A percentile compares a stretch with the other conserved stretches of the same genome.
Conservation (phyloP, 2,329 filamentous ascomycete genomes). For the Alternaria sp. region DNA sequence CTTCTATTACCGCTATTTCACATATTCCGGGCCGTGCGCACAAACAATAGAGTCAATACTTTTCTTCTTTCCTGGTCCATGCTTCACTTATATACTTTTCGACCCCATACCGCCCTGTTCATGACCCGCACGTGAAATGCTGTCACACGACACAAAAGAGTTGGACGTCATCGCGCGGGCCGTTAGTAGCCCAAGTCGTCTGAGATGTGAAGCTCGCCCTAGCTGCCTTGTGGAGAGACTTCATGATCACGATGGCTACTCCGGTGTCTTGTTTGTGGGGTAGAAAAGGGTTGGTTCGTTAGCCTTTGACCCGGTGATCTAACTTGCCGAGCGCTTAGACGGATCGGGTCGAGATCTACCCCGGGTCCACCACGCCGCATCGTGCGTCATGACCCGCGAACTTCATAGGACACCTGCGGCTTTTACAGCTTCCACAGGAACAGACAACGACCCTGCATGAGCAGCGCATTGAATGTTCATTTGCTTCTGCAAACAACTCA, state of each 20-base stretch:
- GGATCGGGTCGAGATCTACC: neutral
- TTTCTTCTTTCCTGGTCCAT: neutral
- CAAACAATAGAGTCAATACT: neutral
- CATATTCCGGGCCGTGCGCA: neutral
- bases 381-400: conserved; percentile 4
- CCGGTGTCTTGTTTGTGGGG: conserved; percentile 4
- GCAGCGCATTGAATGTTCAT: too few species aligned
- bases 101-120: neutral
- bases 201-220: neutral
- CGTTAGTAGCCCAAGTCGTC: neutral
- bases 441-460: neutral
- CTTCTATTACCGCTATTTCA: neutral
- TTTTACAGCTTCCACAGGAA: neutral
- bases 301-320: conserved; percentile 5
- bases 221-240: neutral
- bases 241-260: neutral
- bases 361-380: conserved; percentile 1
- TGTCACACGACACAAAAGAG: neutral
- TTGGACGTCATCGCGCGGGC: neutral
- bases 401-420: neutral
- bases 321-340: neutral
- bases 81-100: neutral
- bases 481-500: neutral
- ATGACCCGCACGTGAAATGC: neutral
- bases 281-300: conserved; percentile 3